Evolutionary conservation across 225 moss, liverwort and hornwort species (phyloP), one percentile per base, ranked within the genome.

Genomic region (Marchantia paleacea): DNA sequence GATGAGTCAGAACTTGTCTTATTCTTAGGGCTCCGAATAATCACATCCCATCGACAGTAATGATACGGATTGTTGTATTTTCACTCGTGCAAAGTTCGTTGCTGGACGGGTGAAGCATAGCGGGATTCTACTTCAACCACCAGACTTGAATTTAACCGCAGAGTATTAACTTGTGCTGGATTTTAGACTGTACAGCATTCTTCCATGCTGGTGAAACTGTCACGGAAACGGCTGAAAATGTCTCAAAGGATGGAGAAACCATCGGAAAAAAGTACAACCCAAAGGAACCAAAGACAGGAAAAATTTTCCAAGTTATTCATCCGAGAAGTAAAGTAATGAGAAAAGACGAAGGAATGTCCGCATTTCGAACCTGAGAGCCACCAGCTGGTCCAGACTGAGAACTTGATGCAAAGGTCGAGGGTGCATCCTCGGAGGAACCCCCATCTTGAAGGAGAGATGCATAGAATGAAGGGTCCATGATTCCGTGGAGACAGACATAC

Each of bases 381-480:
- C 39, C 24, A 73, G 57, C 29, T 76, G 60, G 14, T 60, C 29
- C 30, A 58, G 60, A 58, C 64, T 22, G 55, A 24, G 72, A 66
- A 76, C 75, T 52, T 9, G 72, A 81, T 2, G 19, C 70, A 4
- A 25, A 68, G 7, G 50, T 63, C 20, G 51, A 10, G 19, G 15
- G 16, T 52, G 66, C 72, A 31, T 85, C 79, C 4, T 80, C 75
- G 7, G 50, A 26, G n/a, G 50, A 66, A 81, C 31, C 31, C 26
- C 12, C 66, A 22, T 85, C 79, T 72, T 79, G 64, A 67, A 85
- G 82, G 14, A 85, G 70, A 0, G 81, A 79, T 25, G 75, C 79
- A 19, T 85, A 85, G 10, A 85, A 29, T 22, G 82, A 72, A 0
- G 75, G 76, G 62, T 82, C 82, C 85, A 85, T 85, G 6, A 9